phyloP scores from a whole-genome alignment of 1,284 basidiomycete species.

The Ustilago esculenta region DNA sequence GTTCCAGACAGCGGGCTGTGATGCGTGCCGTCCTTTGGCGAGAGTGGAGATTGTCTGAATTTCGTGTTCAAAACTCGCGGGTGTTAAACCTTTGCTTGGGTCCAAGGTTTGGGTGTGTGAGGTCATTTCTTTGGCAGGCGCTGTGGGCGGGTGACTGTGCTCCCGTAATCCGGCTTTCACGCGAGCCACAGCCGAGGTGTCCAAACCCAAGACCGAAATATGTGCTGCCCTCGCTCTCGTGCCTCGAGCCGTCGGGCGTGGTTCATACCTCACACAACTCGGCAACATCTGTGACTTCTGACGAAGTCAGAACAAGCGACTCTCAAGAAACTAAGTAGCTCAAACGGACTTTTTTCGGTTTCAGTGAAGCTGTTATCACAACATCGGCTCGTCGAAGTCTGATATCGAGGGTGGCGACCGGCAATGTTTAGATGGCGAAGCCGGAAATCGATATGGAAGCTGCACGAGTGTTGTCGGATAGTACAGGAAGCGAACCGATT shows the following conservation, averaged over 20 bases:
- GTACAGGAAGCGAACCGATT: conserved; percentile 11
- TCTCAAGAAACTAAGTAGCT: no score
- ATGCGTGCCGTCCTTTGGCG: no score
- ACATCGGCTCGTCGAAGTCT: no score
- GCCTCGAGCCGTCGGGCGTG: no score
- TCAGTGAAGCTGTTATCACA: no score
- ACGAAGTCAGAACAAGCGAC: background rate
- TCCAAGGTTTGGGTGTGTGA: conserved; percentile 3
- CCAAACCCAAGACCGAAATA: background rate
- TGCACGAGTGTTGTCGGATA: conserved; percentile 9
- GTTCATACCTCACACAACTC: no score
- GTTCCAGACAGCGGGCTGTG: no score
- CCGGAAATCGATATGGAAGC: conserved; percentile 12
- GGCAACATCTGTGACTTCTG: no score
- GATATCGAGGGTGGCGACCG: conserved; percentile 9
- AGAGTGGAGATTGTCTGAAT: no score
- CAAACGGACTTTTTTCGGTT: no score
- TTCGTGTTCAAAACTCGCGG: no score
- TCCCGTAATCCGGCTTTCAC: conserved; percentile 40
- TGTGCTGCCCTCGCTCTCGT: background rate
- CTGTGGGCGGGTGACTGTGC: background rate
- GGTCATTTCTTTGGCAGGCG: conserved; percentile 17
- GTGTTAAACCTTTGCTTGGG: no score
- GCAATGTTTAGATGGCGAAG: conserved; percentile 10
- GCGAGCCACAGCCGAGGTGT: conserved; percentile 29